Evolutionary conservation across 2,329 filamentous ascomycete genomes (phyloP), one percentile per base, ranked within the genome.

Genomic region (Aspergillus pseudoterreus): DNA sequence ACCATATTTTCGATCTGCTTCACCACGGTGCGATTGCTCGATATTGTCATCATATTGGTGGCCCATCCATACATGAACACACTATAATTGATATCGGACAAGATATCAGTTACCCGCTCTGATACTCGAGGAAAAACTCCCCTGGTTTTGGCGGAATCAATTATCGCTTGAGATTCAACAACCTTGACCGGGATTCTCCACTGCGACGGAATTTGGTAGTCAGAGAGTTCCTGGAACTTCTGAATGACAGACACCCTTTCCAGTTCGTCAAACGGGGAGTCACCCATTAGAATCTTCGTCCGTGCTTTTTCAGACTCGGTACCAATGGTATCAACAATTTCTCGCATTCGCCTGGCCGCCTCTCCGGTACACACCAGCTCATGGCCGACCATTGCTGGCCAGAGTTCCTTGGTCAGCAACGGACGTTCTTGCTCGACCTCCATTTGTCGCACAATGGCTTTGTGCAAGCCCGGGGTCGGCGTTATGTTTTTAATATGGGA

Each of bases 11-110:
- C 82, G 42, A 92, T 82, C 57, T 85, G 80, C 57, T 82, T 87
- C 19, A 82, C 80, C 42, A 87, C 83, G 1, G 81, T 81, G 19
- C 81, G 78, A 63, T 92, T 91, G 55, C 84, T 86, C 3, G 86
- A 89, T 47, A 92, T 71, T 0, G 87, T 91, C 1, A 85, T 87
- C 22, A 80, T 64, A 0, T 78, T 74, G 8, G 74, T 71, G 9
- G 77, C 76, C 88, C 88, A 92, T 14, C 87, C 87, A 62, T 84
- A 84, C 47, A 87, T 73, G 63, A 91, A 89, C 8, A 90, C 86
- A 17, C 85, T 84, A 48, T 78, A 71, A 60, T 89, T 90, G 51
- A 88, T 82, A 11, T 75, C 69, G 0, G 80, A 83, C 47, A 88
- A 72, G 5, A 75, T 71, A 8, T 73, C 59, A 4, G 64, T 74